These are phyloP conservation scores for Vaccinium vitisidaea DNA, from an alignment of 148 eudicot genomes.

Conservation along the genomic window DNA sequence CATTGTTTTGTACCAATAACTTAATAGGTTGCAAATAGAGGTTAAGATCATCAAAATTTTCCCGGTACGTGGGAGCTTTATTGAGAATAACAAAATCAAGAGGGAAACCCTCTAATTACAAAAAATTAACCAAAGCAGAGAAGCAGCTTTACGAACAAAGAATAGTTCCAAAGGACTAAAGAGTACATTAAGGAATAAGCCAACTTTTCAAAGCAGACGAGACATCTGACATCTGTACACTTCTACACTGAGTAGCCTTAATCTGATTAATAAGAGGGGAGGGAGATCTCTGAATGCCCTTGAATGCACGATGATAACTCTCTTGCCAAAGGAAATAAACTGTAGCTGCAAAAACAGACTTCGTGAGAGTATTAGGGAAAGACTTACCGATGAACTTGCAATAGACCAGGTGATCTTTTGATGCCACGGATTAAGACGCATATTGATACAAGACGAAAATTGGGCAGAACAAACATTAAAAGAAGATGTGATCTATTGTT, in stretches of 20 bases:
- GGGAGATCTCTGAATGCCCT: background rate
- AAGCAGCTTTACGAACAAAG: background rate
- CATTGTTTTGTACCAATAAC: background rate
- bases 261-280: background rate
- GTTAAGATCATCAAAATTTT: background rate
- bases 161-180: background rate
- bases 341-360: background rate
- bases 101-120: background rate
- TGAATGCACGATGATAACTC: background rate
- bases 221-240: background rate
- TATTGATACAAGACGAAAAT: background rate
- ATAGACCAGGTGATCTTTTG: background rate
- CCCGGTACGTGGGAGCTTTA: background rate
- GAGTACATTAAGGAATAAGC: background rate
- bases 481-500: too few species aligned
- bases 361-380: background rate
- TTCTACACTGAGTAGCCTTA: background rate
- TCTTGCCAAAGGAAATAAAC: background rate
- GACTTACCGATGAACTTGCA: background rate
- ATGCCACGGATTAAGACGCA: background rate
- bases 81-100: background rate
- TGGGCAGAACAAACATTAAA: background rate
- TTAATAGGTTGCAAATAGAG: background rate
- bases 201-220: background rate
- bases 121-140: background rate